Base-by-base conservation (phyloP, 305 asterid genomes). In the Solanum chacoense region DNA sequence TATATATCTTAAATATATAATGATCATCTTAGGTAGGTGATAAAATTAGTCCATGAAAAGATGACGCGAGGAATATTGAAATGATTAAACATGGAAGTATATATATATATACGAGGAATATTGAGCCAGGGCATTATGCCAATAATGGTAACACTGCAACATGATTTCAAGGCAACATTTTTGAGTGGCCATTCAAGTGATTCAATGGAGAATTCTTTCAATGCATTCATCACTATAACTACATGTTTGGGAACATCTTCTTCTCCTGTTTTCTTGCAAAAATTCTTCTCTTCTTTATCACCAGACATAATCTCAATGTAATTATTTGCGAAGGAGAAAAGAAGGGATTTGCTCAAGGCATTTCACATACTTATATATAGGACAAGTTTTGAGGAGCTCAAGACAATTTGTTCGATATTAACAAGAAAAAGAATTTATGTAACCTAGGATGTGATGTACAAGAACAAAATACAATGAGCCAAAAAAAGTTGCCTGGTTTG, bases 101-200 rank as follows among this genome's bases (percentile, higher is more conserved):
- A 14, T 37, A 4, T 65, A 14, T 37, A 18, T 14, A 12, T 20
- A 95, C 97, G 87, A 3, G 96, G 93, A 22, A 94, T 92, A 76
- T 93, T 94, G 45, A 96, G 95, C 94, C 94, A 96, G 0, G 97
- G 98, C 88, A 71, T 90, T 69, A 92, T 84, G 2, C 97, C 98
- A 4, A 95, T 92, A 38, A 96, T 90, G 45, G 93, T 93, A 63
- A 96, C 90, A 5, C 75, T 93, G 88, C 94, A 93, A 50, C 90
- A 90, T 55, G 90, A 28, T 34, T 88, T 89, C 20, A 92, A 55
- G 1, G 94, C 93, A 31, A 94, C 93, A 37, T 91, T 95, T 90
- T 92, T 90, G 20, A 95, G 91, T 5, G 94, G 94, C 96, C 98
- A 94, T 84, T 96, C 97, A 24, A 96, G 65, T 3, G 96, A 88